Base-by-base conservation (phyloP, 179 eudicot genomes). In the Beta macrorhiza region DNA sequence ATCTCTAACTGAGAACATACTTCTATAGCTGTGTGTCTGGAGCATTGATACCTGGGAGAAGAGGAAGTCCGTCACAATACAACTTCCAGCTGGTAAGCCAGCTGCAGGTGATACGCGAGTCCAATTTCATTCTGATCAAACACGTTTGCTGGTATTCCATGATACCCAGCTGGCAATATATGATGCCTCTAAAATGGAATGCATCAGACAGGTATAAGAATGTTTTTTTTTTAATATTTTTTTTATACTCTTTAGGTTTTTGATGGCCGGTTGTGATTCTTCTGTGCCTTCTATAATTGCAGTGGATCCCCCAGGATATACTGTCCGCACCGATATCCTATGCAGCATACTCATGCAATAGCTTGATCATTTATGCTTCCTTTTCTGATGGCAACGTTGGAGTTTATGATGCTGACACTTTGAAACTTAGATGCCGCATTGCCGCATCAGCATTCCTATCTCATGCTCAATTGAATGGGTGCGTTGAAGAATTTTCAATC, bases 11-110 rank as follows among this genome's bases (percentile, higher is more conserved):
- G 78, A 11, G 58, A 56, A 74, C 17, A 37, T 82, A 45, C 13
- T 80, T 63, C 62, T 81, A 85, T 87, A 95, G 99, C 87, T 95
- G 29, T 93, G 93, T 83, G 78, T 89, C 42, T 95, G 99, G 99
- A 93, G 93, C 91, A 93, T 89, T 71, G 98, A 93, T 79, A 79
- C 91, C 8, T 93, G 98, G 99, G 98, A 92, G 85, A 93, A 89
- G 84, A 90, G 87, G 78, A 93, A 87, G 70, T 74, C 90, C 13
- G 88, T 91, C 56, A 85, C 88, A 8, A 84, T 95, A 44, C 98
- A 92, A 86, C 86, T 95, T 82, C 94, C 97, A 20, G 90, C 91
- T 78, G 97, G 98, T 45, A 93, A 90, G 86, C 87, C 94, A 81
- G 90, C 93, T 74, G 67, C 61, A 52, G 91, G 97, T 71, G 98